A percentile compares a stretch with the other conserved stretches of the same genome.
Evolutionary conservation across 2,329 filamentous ascomycete species (phyloP).

Genomic region (Malbranchea zuffiana): DNA sequence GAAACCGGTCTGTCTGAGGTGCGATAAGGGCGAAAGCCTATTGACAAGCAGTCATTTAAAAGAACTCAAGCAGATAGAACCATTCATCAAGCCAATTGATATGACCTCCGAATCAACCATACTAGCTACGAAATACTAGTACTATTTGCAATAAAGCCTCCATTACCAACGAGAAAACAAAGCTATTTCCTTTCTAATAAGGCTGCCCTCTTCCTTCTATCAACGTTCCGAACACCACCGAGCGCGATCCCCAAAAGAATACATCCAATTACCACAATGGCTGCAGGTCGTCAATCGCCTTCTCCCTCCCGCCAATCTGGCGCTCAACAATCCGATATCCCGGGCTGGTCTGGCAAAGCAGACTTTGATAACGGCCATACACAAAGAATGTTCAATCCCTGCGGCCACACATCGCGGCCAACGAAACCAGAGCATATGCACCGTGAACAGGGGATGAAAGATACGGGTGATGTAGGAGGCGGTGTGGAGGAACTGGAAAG

Average conservation of each 20-base stretch:
- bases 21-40: no score
- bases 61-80: no score
- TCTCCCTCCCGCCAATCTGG: constrained; percentile 57
- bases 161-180: no score
- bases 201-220: no score
- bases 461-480: constrained; percentile 15
- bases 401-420: constrained; percentile 30
- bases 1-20: no score
- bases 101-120: no score
- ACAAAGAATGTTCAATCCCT: constrained; percentile 32
- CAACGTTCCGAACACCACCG: background rate
- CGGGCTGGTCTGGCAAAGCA: constrained; percentile 24
- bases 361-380: constrained; percentile 35
- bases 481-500: constrained; percentile 23
- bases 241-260: background rate
- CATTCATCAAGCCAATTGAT: no score
- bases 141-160: no score
- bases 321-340: constrained; percentile 50
- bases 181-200: background rate
- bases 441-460: background rate
- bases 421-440: background rate
- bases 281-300: constrained; percentile 67
- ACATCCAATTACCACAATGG: constrained; percentile 50
- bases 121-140: no score
- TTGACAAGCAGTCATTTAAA: no score